Base-by-base conservation (phyloP, 371 early-diverging fungal species). In the Actinomucor elegans region DNA sequence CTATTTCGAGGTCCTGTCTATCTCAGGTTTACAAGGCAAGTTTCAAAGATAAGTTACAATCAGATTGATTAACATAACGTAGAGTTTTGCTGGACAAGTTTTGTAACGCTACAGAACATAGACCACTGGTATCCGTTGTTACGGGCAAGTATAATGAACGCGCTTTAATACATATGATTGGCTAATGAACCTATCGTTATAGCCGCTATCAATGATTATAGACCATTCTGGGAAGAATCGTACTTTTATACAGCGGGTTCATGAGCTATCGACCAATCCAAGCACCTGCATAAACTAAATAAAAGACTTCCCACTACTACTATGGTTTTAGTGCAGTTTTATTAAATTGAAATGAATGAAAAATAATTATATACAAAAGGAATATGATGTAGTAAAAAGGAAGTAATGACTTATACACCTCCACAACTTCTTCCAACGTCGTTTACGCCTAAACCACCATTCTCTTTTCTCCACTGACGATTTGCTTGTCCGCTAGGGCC, bases 341-440 rank as follows among this genome's bases (percentile, higher is more conserved):
- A n/a, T n/a, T n/a, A n/a, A n/a, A n/a, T n/a, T n/a, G n/a, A n/a
- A n/a, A n/a, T n/a, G n/a, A n/a, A n/a, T n/a, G n/a, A n/a, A n/a
- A n/a, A n/a, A n/a, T n/a, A n/a, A n/a, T n/a, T n/a, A n/a, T n/a
- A n/a, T n/a, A n/a, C n/a, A n/a, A n/a, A n/a, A n/a, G n/a, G n/a
- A n/a, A n/a, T n/a, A n/a, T n/a, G n/a, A n/a, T n/a, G n/a, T n/a
- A n/a, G n/a, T n/a, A n/a, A n/a, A n/a, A n/a, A n/a, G n/a, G n/a
- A n/a, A n/a, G n/a, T n/a, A n/a, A n/a, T n/a, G 4, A 40, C 48
- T 70, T 68, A 75, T 28, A 76, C 63, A 48, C 77, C 77, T 45
- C 77, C 77, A 52, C 73, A 54, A 36, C 73, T 73, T 42, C 77
- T 71, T 28, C 74, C 70, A 18, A 77, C 77, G 49, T 77, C 77